A percentile compares a stretch with the other conserved stretches of the same genome.
Evolutionary conservation across 352 stramenopile species (phyloP).

Genomic region (Thalassiosira sp.): DNA sequence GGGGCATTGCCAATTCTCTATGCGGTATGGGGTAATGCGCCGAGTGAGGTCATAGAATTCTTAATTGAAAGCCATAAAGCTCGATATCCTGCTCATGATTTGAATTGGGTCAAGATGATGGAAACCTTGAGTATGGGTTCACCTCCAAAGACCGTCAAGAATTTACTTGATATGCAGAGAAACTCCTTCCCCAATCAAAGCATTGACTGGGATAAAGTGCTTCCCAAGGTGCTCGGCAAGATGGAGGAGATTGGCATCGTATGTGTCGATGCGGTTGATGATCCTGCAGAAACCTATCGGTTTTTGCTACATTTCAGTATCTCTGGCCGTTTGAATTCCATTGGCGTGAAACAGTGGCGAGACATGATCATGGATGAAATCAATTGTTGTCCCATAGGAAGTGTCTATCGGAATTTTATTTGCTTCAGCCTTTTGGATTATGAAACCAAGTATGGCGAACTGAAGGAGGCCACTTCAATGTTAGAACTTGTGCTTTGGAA

Average conservation of each 20-base stretch:
- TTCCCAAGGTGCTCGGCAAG: not conserved
- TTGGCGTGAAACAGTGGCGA: not conserved
- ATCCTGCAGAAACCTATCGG: not conserved
- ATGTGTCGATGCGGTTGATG: not conserved
- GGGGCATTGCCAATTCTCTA: constrained; percentile 21
- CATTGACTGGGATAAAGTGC: not conserved
- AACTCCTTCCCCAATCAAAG: not conserved
- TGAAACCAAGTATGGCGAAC: not conserved
- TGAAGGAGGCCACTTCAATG: constrained; percentile 11
- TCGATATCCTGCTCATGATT: not conserved
- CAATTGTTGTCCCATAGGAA: not conserved
- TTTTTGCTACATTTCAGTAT: not conserved
- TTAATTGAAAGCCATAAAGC: constrained; percentile 7
- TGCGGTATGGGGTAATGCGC: constrained; percentile 16
- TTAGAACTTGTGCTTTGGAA: constrained; percentile 23
- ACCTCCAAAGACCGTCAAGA: not conserved
- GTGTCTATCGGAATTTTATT: not conserved
- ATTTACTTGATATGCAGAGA: not conserved
- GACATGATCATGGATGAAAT: not conserved
- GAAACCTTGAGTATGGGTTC: not conserved
- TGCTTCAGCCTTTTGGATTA: not conserved
- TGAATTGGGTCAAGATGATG: not conserved
- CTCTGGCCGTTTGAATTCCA: not conserved
- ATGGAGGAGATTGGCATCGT: too few relatives aligned
- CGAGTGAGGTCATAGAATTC: constrained; percentile 14